These are phyloP conservation scores for Colletotrichum graminicola DNA, from an alignment of 2,329 filamentous ascomycete genomes.

Conservation along the genomic window DNA sequence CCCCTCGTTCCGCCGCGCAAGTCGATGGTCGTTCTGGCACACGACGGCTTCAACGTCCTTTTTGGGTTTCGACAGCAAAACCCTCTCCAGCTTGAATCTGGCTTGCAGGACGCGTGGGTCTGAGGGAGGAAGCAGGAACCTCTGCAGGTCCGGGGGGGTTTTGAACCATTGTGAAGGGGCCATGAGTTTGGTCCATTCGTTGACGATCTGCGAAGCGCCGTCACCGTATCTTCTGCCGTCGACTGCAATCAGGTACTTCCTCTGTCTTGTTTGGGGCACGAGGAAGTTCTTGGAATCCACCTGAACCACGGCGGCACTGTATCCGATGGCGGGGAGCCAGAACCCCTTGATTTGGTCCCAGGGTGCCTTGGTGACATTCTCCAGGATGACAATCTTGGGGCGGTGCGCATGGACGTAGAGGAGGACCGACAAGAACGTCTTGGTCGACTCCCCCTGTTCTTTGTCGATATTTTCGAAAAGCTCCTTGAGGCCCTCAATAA, in stretches of 20 bases:
- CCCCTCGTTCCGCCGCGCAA: constrained; percentile 61
- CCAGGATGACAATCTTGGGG: constrained; percentile 76
- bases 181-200: constrained; percentile 61
- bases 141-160: constrained; percentile 72
- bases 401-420: constrained; percentile 65
- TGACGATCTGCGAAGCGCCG: constrained; percentile 46
- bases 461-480: constrained; percentile 69
- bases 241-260: constrained; percentile 72
- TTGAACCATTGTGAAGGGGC: constrained; percentile 52
- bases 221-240: constrained; percentile 53
- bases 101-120: constrained; percentile 66
- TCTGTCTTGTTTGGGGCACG: constrained; percentile 75
- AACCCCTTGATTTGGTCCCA: constrained; percentile 65
- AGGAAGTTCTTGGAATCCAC: constrained; percentile 80
- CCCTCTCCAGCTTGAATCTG: constrained; percentile 60
- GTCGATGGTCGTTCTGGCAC: constrained; percentile 71
- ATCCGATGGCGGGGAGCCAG: constrained; percentile 63
- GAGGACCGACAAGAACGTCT: constrained; percentile 74
- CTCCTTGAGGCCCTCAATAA: constrained; percentile 47
- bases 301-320: constrained; percentile 61
- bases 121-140: constrained; percentile 70
- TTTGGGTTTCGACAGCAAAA: constrained; percentile 46
- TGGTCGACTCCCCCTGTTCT: constrained; percentile 70
- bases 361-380: constrained; percentile 75
- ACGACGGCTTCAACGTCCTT: constrained; percentile 63